phyloP scores from a whole-genome alignment of 2,329 filamentous ascomycete species.

The Aspergillus ruber region DNA sequence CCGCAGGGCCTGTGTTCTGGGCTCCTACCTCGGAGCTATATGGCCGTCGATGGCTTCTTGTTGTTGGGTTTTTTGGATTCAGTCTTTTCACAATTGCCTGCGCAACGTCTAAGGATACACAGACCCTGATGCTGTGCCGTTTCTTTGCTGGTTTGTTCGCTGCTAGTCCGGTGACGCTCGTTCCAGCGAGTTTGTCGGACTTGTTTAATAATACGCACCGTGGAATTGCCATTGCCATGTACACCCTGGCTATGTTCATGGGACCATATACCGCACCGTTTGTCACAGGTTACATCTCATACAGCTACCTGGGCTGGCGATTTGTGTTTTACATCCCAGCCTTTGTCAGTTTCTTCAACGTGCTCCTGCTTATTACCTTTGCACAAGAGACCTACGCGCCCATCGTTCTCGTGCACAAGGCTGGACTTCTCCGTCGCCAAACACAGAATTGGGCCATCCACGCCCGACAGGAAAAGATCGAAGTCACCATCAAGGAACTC shows the following conservation, averaged over 20 bases:
- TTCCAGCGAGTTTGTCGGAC: slow-evolving; percentile 38
- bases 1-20: slow-evolving; percentile 55
- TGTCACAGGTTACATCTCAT: slow-evolving; percentile 43
- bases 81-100: slow-evolving; percentile 40
- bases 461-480: slow-evolving; percentile 14
- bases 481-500: slow-evolving; percentile 11
- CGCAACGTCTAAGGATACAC: slow-evolving; percentile 33
- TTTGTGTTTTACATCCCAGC: slow-evolving; percentile 45
- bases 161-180: slow-evolving; percentile 34
- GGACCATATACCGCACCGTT: slow-evolving; percentile 44
- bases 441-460: slow-evolving; percentile 18
- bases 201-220: slow-evolving; percentile 43
- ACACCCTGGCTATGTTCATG: slow-evolving; percentile 41
- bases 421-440: slow-evolving; percentile 13
- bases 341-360: slow-evolving; percentile 45
- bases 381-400: slow-evolving; percentile 50
- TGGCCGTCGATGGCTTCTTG: slow-evolving; percentile 48
- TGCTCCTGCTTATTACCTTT: slow-evolving; percentile 30
- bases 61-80: slow-evolving; percentile 35
- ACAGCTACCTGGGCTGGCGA: slow-evolving; percentile 42
- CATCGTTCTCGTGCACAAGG: slow-evolving; percentile 12
- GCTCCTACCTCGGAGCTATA: slow-evolving; percentile 55
- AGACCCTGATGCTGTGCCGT: slow-evolving; percentile 33
- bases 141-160: slow-evolving; percentile 43
- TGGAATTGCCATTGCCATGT: slow-evolving; percentile 38